Conservation (phyloP, 163 green algal genomes). For the Coccomyxa subellipsoidea region DNA sequence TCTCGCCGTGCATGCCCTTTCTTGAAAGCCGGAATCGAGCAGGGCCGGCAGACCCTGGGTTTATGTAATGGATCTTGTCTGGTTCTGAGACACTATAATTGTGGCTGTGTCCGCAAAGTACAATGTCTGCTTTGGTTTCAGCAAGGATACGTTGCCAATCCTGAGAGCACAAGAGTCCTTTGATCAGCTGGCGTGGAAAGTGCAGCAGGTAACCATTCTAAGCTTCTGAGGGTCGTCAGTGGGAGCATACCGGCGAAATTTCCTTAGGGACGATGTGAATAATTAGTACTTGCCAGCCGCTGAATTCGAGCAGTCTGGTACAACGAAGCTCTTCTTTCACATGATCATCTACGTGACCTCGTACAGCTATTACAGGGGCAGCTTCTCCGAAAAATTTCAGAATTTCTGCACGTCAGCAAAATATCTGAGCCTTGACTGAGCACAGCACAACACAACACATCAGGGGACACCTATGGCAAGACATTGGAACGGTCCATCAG, state of each 20-base stretch:
- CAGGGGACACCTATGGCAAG: no score
- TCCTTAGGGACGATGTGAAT: constrained; percentile 22
- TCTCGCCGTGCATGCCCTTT: no score
- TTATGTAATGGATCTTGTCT: constrained; percentile 23
- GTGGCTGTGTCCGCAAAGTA: constrained; percentile 48
- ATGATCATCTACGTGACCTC: constrained; percentile 40
- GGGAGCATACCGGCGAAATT: not conserved
- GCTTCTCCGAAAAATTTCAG: constrained; percentile 9
- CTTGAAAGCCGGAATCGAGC: constrained; percentile 33
- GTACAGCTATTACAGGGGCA: constrained; percentile 21
- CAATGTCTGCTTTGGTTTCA: constrained; percentile 29
- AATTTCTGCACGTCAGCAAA: constrained; percentile 30
- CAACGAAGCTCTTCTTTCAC: constrained; percentile 10
- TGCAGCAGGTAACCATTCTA: no score
- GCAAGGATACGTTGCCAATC: not conserved
- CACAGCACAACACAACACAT: no score
- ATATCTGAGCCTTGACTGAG: no score
- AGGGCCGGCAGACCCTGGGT: constrained; percentile 40
- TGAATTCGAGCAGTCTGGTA: constrained; percentile 13
- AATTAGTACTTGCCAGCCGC: constrained; percentile 39
- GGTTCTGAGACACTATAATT: constrained; percentile 14
- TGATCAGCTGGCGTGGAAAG: no score
- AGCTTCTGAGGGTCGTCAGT: no score
- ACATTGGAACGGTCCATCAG: no score
- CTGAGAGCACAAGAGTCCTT: not conserved